phyloP scores from a whole-genome alignment of 345 rosid genomes.

The Adansonia digitata region DNA sequence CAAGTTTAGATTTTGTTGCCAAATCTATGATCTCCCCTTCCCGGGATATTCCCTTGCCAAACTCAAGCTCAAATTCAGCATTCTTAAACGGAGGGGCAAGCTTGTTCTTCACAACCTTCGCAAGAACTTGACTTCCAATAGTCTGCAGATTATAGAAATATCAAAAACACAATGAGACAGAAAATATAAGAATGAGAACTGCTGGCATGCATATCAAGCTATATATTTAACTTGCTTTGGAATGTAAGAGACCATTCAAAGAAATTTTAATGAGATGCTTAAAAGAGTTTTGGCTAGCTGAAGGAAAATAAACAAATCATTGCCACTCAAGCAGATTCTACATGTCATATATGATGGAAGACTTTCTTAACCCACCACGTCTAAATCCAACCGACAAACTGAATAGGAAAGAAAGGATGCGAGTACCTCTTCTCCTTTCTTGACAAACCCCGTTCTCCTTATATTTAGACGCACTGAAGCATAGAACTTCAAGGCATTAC shows the following conservation, averaged over 20 bases:
- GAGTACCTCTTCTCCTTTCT: slow-evolving; percentile 89
- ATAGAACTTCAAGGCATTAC: slow-evolving; percentile 97
- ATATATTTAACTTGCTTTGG: background rate
- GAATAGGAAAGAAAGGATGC: background rate
- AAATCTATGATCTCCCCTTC: slow-evolving; percentile 69
- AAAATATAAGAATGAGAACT: background rate
- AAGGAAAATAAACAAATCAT: background rate
- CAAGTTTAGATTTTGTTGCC: slow-evolving; percentile 60
- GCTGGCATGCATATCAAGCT: background rate
- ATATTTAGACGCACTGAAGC: slow-evolving; percentile 89
- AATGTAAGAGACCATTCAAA: background rate
- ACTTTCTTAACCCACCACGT: background rate
- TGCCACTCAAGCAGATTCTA: background rate
- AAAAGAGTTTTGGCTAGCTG: no score
- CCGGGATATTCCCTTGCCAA: slow-evolving; percentile 86
- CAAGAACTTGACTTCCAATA: slow-evolving; percentile 65
- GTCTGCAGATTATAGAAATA: slow-evolving; percentile 39
- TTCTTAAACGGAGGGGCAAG: slow-evolving; percentile 92
- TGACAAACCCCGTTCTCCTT: slow-evolving; percentile 58
- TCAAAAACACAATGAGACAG: slow-evolving; percentile 7
- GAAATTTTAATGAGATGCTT: background rate
- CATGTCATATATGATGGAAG: background rate
- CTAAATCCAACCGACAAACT: background rate
- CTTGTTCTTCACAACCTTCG: slow-evolving; percentile 92
- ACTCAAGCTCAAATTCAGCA: slow-evolving; percentile 79